Percentiles rank a stretch among this genome's conserved stretches.
Conservation (phyloP, 768 basidiomycete species). For the Mycena alexandri region DNA sequence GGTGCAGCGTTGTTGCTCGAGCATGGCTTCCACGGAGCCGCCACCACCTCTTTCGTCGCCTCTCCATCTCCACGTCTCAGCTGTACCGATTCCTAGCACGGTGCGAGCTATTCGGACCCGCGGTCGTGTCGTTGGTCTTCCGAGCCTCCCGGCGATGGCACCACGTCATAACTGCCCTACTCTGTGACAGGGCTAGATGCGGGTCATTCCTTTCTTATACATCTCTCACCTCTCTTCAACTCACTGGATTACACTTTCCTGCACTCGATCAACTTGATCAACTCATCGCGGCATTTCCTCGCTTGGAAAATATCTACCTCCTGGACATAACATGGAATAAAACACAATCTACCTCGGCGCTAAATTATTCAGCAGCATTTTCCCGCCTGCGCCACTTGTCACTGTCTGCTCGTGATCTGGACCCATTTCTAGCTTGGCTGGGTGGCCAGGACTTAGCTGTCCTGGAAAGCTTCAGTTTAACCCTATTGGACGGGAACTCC, state of each 20-base stretch:
- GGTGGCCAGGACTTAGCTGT: not conserved
- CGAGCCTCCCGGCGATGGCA: not conserved
- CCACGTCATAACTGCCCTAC: not conserved
- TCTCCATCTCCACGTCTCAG: not conserved
- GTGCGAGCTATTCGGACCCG: constrained; percentile 1
- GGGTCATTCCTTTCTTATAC: constrained; percentile 2
- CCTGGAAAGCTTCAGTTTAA: not conserved
- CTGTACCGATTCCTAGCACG: constrained; percentile 2
- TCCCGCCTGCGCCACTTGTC: not conserved
- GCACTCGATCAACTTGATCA: not conserved
- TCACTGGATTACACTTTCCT: constrained; percentile 8
- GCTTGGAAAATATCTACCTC: constrained; percentile 3
- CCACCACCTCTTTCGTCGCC: not conserved
- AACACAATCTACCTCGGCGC: too few species aligned
- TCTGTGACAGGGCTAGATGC: not conserved
- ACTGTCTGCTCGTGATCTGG: not conserved
- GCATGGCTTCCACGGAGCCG: constrained; percentile 16
- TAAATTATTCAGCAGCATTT: not conserved
- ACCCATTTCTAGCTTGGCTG: constrained; percentile 2
- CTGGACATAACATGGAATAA: constrained; percentile 2
- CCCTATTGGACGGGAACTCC: not conserved
- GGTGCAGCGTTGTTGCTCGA: not conserved
- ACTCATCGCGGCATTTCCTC: constrained; percentile 6
- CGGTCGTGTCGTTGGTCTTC: constrained; percentile 1
- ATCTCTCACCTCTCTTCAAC: constrained; percentile 4